Evolutionary conservation across 2,329 filamentous ascomycete species (phyloP), one percentile per base, ranked within the genome.

Genomic region (Exophiala calicioides): DNA sequence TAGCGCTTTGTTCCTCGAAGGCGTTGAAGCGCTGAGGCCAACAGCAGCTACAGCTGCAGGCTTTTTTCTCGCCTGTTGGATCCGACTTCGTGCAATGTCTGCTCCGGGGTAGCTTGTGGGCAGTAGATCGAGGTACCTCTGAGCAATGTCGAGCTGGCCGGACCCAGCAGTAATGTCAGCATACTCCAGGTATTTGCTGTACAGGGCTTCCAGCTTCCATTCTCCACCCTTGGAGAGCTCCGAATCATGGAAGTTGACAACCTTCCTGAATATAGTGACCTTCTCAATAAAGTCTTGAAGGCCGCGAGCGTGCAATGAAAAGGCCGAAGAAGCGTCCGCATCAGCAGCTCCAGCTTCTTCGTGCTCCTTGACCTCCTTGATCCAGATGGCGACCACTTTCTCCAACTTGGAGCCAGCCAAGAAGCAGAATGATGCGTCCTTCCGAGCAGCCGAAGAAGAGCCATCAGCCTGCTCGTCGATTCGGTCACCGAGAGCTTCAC

Each of bases 281-380:
- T 98, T 98, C 72, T 98, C 93, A 53, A 98, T 95, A 63, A 98
- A 91, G 57, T 87, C 85, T 68, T 97, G 93, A 32, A 98, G 74
- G 35, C 86, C 85, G 52, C 84, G 83, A 44, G 91, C 90, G 61
- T 97, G 93, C 38, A 97, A 83, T 0, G 91, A 95, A 70, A 96
- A 98, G 47, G 82, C 86, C 16, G 88, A 91, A 60, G 90, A 88
- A 24, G 81, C 81, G 18, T 77, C 77, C 15, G 79, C 76, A 53
- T 84, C 79, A 59, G 89, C 78, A 52, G 94, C 74, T 9, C 82
- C 83, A 33, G 82, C 81, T 60, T 85, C 81, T 67, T 96, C 90
- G 18, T 83, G 80, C 69, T 97, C 90, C 57, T 89, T 80, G 12
- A 97, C 80, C 68, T 97, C 90, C 39, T 86, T 78, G 43, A 91